Evolutionary conservation across 2,329 filamentous ascomycete species (phyloP), one percentile per base, ranked within the genome.

Genomic region (Cladophialophora carrionii): DNA sequence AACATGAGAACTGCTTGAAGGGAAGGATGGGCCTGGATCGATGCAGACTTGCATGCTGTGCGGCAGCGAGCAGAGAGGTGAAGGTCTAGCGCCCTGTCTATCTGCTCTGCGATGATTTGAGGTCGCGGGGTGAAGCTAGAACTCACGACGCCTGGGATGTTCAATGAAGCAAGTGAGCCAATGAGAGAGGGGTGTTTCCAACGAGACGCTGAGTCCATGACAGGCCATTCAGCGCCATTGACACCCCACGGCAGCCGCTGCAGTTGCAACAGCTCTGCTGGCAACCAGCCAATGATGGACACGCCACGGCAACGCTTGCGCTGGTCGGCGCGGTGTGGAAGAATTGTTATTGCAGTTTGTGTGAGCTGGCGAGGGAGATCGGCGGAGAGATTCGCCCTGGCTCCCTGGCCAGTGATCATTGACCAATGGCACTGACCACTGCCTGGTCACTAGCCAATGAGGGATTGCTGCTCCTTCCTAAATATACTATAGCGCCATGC

Each of bases 11-110:
- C 10, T 46, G 32, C 22, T 41, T 56, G 20, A 24, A 22, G 52
- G 31, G 43, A 61, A 34, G 32, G 24, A 52, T 31, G 57, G 24
- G 31, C 24, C 31, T 52, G 34, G 52, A 32, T 32, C 26, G 20
- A 34, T 31, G n/a, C 20, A 31, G 57, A 52, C 32, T 55, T 24
- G 26, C 52, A 53, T 43, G 46, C n/a, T 12, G 26, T 10, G 52
- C 32, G 29, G 43, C 54, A 56, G 41, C 51, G 52, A 61, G 54
- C 60, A 63, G 60, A 55, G 32, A 55, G 59, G 14, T 41, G 55
- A 46, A 60, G 61, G 31, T 48, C 59, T 66, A 57, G 60, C 54
- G 46, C 48, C 17, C 26, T 10, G 34, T 48, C 51, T 20, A 53
- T 43, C 57, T 41, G 22, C 20, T 41, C 48, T 31, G 24, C 48